phyloP scores from a whole-genome alignment of 1,284 basidiomycete genomes.

The Cerrena zonata region DNA sequence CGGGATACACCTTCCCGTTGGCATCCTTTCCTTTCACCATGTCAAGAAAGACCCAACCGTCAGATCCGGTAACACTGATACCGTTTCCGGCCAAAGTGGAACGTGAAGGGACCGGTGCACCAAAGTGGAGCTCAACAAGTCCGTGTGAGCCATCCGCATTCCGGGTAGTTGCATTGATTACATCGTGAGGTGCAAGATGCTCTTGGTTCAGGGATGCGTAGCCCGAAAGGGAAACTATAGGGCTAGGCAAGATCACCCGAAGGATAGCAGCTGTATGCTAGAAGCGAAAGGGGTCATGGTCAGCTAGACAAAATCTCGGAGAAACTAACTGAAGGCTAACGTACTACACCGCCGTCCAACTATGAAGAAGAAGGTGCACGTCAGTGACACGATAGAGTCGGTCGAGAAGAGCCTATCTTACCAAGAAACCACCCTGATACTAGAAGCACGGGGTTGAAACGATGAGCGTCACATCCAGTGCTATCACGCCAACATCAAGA shows the following conservation, averaged over 20 bases:
- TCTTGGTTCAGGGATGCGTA: constrained; percentile 65
- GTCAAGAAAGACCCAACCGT: constrained; percentile 42
- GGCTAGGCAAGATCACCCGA: constrained; percentile 52
- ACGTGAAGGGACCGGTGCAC: constrained; percentile 44
- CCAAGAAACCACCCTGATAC: constrained; percentile 80
- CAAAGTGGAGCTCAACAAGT: constrained; percentile 50
- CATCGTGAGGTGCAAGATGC: constrained; percentile 71
- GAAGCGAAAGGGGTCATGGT: neutral
- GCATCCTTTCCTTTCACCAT: constrained; percentile 34
- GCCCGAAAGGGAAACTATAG: constrained; percentile 52
- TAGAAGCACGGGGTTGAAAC: constrained; percentile 25
- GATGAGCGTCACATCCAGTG: neutral
- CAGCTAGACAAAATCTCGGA: constrained; percentile 1
- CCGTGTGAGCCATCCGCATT: constrained; percentile 54
- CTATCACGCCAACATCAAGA: neutral
- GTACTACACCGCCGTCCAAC: constrained; percentile 69
- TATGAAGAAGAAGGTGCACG: constrained; percentile 18
- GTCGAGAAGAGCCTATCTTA: constrained; percentile 30
- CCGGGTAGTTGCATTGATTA: constrained; percentile 51
- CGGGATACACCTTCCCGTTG: constrained; percentile 20
- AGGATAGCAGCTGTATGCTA: constrained; percentile 63
- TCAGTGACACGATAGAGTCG: constrained; percentile 1
- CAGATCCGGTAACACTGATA: constrained; percentile 52
- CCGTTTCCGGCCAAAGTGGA: constrained; percentile 27
- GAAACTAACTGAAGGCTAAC: constrained; percentile 22